Evolutionary conservation across 2,329 filamentous ascomycete species (phyloP).

Genomic region (Xylaria sp.): DNA sequence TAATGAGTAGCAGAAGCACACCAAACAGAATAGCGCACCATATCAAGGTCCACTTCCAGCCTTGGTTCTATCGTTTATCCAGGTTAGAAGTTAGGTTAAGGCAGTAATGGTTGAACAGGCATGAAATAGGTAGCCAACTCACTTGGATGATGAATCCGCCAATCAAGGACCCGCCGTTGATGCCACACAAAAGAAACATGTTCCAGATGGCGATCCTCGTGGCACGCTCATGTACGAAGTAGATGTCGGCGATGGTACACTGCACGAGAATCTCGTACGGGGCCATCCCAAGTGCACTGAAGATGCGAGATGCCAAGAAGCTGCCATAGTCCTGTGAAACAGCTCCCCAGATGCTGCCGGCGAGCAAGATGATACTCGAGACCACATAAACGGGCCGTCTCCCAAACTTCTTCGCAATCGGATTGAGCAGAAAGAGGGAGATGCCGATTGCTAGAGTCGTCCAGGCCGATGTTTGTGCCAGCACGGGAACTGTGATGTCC

Average conservation of each 20-base stretch:
- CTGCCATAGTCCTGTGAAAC: slow-evolving; percentile 39
- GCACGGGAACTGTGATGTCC: slow-evolving; percentile 38
- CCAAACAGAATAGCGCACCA: slow-evolving; percentile 44
- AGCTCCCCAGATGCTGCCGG: slow-evolving; percentile 44
- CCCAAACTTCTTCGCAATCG: slow-evolving; percentile 46
- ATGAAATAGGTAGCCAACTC: slow-evolving; percentile 2
- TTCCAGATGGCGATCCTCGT: slow-evolving; percentile 40
- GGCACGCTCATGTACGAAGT: slow-evolving; percentile 43
- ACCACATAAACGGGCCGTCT: slow-evolving; percentile 46
- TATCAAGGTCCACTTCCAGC: slow-evolving; percentile 43
- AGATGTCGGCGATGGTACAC: slow-evolving; percentile 44
- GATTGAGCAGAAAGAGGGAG: slow-evolving; percentile 46
- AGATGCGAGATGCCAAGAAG: slow-evolving; percentile 42
- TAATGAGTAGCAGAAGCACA: slow-evolving; percentile 38
- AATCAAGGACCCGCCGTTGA: slow-evolving; percentile 38
- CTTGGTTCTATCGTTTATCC: slow-evolving; percentile 28
- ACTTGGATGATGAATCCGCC: slow-evolving; percentile 38
- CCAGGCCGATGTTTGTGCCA: slow-evolving; percentile 45
- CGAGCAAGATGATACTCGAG: slow-evolving; percentile 43
- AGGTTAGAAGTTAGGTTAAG: not conserved
- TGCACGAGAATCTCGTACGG: slow-evolving; percentile 49
- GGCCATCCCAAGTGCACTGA: slow-evolving; percentile 45
- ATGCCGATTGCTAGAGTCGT: slow-evolving; percentile 44
- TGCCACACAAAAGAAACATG: slow-evolving; percentile 37
- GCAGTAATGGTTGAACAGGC: slow-evolving; percentile 6